Conservation (phyloP, 2,329 filamentous ascomycete species). For the Akanthomyces uredinophilus region DNA sequence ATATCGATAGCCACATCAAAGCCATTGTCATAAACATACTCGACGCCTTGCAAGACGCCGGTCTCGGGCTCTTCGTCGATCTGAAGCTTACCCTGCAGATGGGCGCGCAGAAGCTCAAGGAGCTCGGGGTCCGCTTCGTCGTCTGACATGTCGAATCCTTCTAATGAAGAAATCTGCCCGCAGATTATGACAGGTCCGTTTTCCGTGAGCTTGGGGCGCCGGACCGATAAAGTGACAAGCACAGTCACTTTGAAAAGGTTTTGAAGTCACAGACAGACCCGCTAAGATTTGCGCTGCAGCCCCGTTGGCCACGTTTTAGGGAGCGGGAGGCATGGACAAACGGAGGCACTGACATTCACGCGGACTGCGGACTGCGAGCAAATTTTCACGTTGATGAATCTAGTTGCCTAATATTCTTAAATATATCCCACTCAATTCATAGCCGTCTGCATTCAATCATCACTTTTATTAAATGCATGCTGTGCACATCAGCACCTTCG, state of each 20-base stretch:
- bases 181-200: not conserved
- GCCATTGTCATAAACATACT: slow-evolving; percentile 85
- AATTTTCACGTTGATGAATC: not conserved
- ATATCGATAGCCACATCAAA: slow-evolving; percentile 90
- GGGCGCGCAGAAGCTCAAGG: slow-evolving; percentile 76
- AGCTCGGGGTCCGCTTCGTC: slow-evolving; percentile 88
- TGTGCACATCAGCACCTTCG: not conserved
- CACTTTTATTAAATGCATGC: not conserved
- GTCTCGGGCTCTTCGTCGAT: slow-evolving; percentile 63
- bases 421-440: not conserved
- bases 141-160: slow-evolving; percentile 64
- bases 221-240: not conserved
- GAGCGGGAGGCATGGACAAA: not conserved
- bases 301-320: not conserved
- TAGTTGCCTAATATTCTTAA: not conserved
- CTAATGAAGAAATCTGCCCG: not conserved
- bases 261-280: not conserved
- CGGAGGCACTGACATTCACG: not conserved
- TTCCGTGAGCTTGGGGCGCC: not conserved
- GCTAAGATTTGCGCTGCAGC: not conserved
- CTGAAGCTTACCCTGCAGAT: slow-evolving; percentile 57
- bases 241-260: not conserved
- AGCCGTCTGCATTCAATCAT: not conserved
- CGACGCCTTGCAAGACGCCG: slow-evolving; percentile 73
- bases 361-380: not conserved